These are phyloP conservation scores for Datura wrightii DNA, from an alignment of 257 asterid genomes.

Conservation along the genomic window DNA sequence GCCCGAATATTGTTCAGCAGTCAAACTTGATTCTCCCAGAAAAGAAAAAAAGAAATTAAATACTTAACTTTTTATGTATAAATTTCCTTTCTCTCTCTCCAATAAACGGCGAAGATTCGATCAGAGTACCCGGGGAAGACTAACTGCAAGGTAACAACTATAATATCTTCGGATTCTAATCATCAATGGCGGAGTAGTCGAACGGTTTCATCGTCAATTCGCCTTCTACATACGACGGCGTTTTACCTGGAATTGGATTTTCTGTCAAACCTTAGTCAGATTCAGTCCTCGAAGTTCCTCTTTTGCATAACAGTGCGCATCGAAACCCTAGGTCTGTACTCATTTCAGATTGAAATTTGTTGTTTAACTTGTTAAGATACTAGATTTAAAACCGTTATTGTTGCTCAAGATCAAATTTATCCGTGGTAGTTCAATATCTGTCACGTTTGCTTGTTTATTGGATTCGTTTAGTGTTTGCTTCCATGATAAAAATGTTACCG, in stretches of 20 bases:
- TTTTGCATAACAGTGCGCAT: conserved; percentile 34
- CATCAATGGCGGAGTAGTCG: conserved; percentile 56
- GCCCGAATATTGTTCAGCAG: neutral
- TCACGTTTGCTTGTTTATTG: neutral
- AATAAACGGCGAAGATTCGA: conserved; percentile 50
- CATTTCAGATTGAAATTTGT: conserved; percentile 7
- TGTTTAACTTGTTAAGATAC: neutral
- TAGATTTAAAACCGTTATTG: neutral
- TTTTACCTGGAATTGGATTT: conserved; percentile 34
- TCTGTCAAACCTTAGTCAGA: conserved; percentile 30
- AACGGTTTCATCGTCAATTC: conserved; percentile 38
- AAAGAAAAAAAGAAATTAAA: neutral
- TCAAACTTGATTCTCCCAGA: neutral
- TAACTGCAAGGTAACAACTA: conserved; percentile 25
- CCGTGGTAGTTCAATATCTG: neutral
- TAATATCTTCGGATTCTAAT: conserved; percentile 38
- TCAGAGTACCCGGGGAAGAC: conserved; percentile 40
- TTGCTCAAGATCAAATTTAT: neutral
- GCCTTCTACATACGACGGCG: conserved; percentile 31
- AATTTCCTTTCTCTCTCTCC: neutral
- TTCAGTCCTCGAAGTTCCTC: conserved; percentile 2
- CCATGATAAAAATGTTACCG: neutral
- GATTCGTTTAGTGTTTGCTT: neutral
- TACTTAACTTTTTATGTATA: neutral
- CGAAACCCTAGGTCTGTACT: conserved; percentile 62